A percentile compares a stretch with the other conserved stretches of the same genome.
phyloP scores from a whole-genome alignment of 495 filamentous ascomycete species.

The Hypoxylon intermedium region DNA sequence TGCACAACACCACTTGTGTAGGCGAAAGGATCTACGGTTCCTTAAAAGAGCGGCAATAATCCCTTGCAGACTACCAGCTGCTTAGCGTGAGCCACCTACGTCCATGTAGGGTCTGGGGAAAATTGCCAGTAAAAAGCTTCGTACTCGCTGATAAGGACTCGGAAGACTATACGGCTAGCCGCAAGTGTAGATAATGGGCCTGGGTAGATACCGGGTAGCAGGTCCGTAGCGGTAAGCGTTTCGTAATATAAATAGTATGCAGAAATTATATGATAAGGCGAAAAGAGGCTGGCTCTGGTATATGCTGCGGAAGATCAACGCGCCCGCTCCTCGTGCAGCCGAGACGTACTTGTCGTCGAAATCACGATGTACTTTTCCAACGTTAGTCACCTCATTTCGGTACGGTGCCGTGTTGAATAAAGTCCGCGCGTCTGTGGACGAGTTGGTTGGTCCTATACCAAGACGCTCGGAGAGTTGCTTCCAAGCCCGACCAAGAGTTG shows the following conservation, averaged over 20 bases:
- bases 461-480: not conserved
- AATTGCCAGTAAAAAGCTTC: conserved; percentile 8
- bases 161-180: not conserved
- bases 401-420: not conserved
- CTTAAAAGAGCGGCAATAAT: conserved; percentile 33
- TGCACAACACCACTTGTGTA: not conserved
- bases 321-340: not conserved
- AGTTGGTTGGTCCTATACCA: not conserved
- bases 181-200: not conserved
- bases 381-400: conserved; percentile 18
- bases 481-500: not conserved
- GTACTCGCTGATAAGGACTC: not conserved
- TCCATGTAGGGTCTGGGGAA: too few species aligned
- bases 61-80: conserved; percentile 39
- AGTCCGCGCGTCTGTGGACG: conserved; percentile 11
- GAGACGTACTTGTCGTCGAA: conserved; percentile 4
- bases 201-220: not conserved
- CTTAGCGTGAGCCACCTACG: conserved; percentile 35
- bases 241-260: not conserved
- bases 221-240: not conserved
- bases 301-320: not conserved
- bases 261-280: not conserved
- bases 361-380: not conserved
- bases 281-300: not conserved
- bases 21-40: conserved; percentile 8